Evolutionary conservation across 441 rosid genomes (phyloP).

Genomic region (Mallotus repandus): DNA sequence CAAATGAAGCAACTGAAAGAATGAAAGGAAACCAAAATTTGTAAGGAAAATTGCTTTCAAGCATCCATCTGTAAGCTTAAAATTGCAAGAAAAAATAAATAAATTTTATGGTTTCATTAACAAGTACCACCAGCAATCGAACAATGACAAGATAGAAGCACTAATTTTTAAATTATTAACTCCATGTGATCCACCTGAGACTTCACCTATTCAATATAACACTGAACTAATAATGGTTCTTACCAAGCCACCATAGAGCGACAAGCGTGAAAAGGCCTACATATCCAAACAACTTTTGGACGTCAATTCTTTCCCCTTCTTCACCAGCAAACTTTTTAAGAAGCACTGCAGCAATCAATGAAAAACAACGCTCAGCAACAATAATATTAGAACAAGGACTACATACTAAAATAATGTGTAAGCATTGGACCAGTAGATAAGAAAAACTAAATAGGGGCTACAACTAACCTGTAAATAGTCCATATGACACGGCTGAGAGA

Average conservation of each 20-base stretch:
- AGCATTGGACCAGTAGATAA: background rate
- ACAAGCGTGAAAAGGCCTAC: slow-evolving; percentile 93
- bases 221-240: slow-evolving; percentile 26
- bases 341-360: slow-evolving; percentile 63
- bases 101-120: background rate
- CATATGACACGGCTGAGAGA: slow-evolving; percentile 92
- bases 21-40: background rate
- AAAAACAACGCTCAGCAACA: slow-evolving; percentile 19
- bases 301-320: slow-evolving; percentile 90
- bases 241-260: slow-evolving; percentile 99
- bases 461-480: slow-evolving; percentile 81
- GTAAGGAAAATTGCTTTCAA: background rate
- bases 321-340: slow-evolving; percentile 95
- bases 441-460: background rate
- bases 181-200: background rate
- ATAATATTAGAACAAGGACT: background rate
- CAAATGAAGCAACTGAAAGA: background rate
- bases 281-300: slow-evolving; percentile 96
- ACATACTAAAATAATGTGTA: background rate
- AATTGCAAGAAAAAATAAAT: background rate
- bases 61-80: background rate
- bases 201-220: slow-evolving; percentile 7
- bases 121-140: background rate
- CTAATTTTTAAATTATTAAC: background rate
- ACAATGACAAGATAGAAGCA: background rate